phyloP scores from a whole-genome alignment of 2,329 filamentous ascomycete species.

The Berkeleyomyces rouxiae region DNA sequence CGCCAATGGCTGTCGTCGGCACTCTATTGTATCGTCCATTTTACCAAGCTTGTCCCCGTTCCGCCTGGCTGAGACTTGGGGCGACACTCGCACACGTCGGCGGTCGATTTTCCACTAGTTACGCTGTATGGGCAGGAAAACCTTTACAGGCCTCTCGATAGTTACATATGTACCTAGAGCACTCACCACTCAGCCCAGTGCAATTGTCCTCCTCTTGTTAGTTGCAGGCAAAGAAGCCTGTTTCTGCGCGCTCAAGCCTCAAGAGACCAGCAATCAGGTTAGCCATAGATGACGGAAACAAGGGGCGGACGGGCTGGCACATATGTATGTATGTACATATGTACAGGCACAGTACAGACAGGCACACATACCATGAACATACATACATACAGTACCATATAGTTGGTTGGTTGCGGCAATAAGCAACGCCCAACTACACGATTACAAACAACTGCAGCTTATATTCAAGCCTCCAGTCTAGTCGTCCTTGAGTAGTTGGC shows the following conservation, averaged over 20 bases:
- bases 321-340: conserved; percentile 1
- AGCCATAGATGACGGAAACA: not conserved
- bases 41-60: not conserved
- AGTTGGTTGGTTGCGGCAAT: too few species aligned
- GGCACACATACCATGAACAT: not conserved
- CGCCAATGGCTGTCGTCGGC: not conserved
- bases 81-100: not conserved
- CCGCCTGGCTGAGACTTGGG: not conserved
- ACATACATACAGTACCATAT: not conserved
- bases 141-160: too few species aligned
- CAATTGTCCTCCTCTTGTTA: too few species aligned
- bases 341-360: not conserved
- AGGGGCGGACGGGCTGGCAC: not conserved
- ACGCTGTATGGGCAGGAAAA: too few species aligned
- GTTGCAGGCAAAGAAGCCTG: too few species aligned
- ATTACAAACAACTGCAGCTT: too few species aligned
- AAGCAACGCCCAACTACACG: not conserved
- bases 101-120: too few species aligned
- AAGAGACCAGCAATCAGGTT: not conserved
- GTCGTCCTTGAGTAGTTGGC: too few species aligned
- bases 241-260: too few species aligned
- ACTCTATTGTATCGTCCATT: not conserved
- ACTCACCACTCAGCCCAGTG: too few species aligned
- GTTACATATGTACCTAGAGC: too few species aligned
- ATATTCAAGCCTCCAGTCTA: too few species aligned